Base-by-base conservation (phyloP, 2,329 filamentous ascomycete genomes). In the Diaporthe batatas region DNA sequence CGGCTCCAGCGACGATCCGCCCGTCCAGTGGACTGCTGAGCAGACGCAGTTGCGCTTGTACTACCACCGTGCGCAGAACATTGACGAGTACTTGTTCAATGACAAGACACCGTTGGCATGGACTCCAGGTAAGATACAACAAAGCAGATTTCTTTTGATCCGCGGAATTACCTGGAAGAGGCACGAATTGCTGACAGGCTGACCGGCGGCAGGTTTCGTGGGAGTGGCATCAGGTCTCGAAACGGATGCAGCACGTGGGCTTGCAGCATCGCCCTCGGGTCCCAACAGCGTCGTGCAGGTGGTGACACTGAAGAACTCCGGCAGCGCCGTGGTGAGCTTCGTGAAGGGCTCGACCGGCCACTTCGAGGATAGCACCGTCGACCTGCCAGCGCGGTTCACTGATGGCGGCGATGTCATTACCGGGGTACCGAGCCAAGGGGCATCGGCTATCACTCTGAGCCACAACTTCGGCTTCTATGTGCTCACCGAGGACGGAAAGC, bases 71-170 rank as follows among this genome's bases (percentile, higher is more conserved):
- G 39, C 42, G 8, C 25, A 25, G 23, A 44, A 47, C 23, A 47
- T 62, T n/a, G 58, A 62, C 39, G 39, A 44, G 58, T 62, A 44
- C 39, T 47, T 62, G 0, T 62, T 62, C 58, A 62, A 62, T 14
- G 58, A 62, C 16, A 10, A 11, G 36, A 32, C 7, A 14, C 23
- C 39, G 10, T 18, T 62, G 58, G 58, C 6, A 0, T 62, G 39
- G 58, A 47, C 44, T 11, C n/a, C 58, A 32, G 58, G 58, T 62
- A 18, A 62, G 58, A 21, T 10, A 4, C 58, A 29, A 29, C 5
- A 10, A n/a, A 25, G 25, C n/a, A 36, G 29, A 8, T 18, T 42
- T 0, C 6, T 11, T 4, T 57, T 23, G 1, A 6, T 2, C 21
- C 16, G 14, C 2, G 18, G 3, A 6, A 58, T 25, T 12, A 42